Evolutionary conservation across 768 basidiomycete species (phyloP), one percentile per base, ranked within the genome.

Genomic region (Ephemerocybe angulata): DNA sequence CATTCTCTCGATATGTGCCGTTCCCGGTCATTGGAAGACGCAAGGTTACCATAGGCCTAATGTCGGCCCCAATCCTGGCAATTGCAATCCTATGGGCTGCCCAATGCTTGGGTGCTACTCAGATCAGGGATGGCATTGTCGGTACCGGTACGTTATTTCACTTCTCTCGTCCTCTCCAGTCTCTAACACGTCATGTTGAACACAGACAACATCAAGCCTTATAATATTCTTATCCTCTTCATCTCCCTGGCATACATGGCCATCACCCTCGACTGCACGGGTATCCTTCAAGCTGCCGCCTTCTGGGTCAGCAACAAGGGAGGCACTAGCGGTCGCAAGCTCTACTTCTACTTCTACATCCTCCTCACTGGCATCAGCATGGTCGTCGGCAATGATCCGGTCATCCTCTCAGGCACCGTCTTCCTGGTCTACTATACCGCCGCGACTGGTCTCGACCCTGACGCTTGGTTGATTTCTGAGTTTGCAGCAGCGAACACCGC

Each of bases 221-320:
- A 94, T 64, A 91, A 97, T 66, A 94, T 98, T 59, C 82, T 98
- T 67, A 90, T 92, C 27, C 73, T 98, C 1, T 98, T 98, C 71
- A 85, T 93, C 61, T 91, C 89, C 2, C 76, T 97, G 48, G 93
- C 94, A 0, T 98, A 98, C 71, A 87, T 97, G 77, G 86, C 93
- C 4, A 87, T 97, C 29, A 91, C 94, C 0, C 78, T 98, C 38
- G 96, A 98, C 63, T 80, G 87, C 8, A 93, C 93, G 0, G 96
- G 96, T 5, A 76, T 94, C 17, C 77, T 98, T 4, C 84, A 88
- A 47, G 87, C 88, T 13, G 84, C 93, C 1, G 94, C 95, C 0
- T 93, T 92, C 71, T 89, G 85, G 83, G 92, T 97, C 60, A 86
- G 86, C 58, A 87, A 88, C 58, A 82, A 80, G 64, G 88, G 91